phyloP scores from a whole-genome alignment of 2,329 filamentous ascomycete species.

The Pezicula neosporulosa region DNA sequence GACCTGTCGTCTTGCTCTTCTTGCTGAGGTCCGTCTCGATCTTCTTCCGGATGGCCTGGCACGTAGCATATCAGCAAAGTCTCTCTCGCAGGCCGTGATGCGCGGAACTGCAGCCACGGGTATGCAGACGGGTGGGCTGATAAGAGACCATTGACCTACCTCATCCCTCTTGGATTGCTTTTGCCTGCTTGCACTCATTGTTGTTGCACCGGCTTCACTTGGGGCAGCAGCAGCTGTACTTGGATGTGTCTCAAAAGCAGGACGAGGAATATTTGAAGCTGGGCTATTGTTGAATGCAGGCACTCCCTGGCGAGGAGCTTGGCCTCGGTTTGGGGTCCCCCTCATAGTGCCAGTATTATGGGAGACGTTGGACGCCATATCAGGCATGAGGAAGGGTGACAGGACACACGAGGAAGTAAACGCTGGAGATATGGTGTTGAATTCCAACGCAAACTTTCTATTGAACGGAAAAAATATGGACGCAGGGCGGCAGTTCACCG shows the following conservation, averaged over 20 bases:
- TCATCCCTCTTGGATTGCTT: slow-evolving; percentile 98
- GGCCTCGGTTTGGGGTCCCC: slow-evolving; percentile 63
- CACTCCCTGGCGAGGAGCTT: slow-evolving; percentile 51
- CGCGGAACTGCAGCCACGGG: not conserved
- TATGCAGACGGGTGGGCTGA: not conserved
- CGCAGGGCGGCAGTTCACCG: not conserved
- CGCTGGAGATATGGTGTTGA: not conserved
- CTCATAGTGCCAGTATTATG: slow-evolving; percentile 47
- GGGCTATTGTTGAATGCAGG: slow-evolving; percentile 59
- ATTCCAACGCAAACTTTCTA: not conserved
- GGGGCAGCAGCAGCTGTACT: slow-evolving; percentile 39
- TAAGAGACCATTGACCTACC: slow-evolving; percentile 52
- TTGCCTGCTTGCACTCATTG: slow-evolving; percentile 88
- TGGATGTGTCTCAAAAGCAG: slow-evolving; percentile 58
- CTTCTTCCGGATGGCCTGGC: slow-evolving; percentile 90
- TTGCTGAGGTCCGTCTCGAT: slow-evolving; percentile 97
- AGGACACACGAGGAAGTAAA: not conserved
- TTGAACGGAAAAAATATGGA: not conserved
- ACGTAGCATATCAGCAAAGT: slow-evolving; percentile 15
- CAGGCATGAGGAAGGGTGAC: slow-evolving; percentile 2
- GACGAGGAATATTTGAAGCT: slow-evolving; percentile 68
- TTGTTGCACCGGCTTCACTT: slow-evolving; percentile 48
- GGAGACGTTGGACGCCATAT: slow-evolving; percentile 27
- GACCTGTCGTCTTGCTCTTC: slow-evolving; percentile 79
- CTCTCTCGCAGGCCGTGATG: not conserved